These are phyloP conservation scores for Suillus fuscotomentosus DNA, from an alignment of 768 basidiomycete species.

Conservation along the genomic window DNA sequence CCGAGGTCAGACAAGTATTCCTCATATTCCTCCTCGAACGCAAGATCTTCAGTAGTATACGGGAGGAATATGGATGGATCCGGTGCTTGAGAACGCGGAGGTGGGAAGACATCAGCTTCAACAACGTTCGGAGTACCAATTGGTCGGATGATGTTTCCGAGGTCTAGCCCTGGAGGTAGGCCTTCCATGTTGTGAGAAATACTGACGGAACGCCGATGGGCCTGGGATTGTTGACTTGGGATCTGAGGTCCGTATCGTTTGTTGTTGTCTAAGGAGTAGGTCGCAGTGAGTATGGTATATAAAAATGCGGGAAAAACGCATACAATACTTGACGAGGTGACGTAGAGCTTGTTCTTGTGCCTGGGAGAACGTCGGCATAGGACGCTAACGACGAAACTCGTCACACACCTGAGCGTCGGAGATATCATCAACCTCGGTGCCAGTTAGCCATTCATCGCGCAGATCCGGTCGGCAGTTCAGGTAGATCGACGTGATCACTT, in stretches of 20 bases:
- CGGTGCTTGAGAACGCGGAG: slow-evolving; percentile 81
- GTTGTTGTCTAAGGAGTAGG: slow-evolving; percentile 67
- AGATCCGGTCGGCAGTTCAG: slow-evolving; percentile 96
- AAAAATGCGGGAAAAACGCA: slow-evolving; percentile 28
- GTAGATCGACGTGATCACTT: slow-evolving; percentile 98
- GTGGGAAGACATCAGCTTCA: slow-evolving; percentile 94
- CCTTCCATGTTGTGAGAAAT: slow-evolving; percentile 82
- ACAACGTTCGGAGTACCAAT: slow-evolving; percentile 73
- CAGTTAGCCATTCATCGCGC: slow-evolving; percentile 96
- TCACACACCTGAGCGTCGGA: slow-evolving; percentile 80
- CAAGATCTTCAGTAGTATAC: slow-evolving; percentile 90
- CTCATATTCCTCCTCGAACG: slow-evolving; percentile 96
- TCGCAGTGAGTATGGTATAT: slow-evolving; percentile 10
- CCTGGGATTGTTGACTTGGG: slow-evolving; percentile 47
- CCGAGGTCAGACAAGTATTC: slow-evolving; percentile 91
- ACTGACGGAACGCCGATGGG: slow-evolving; percentile 80
- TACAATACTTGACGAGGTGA: slow-evolving; percentile 93
- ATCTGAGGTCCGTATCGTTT: slow-evolving; percentile 77
- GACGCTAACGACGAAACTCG: background rate
- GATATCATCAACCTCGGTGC: slow-evolving; percentile 87
- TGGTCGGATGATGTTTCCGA: slow-evolving; percentile 72
- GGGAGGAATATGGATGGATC: slow-evolving; percentile 84
- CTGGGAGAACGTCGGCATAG: slow-evolving; percentile 37
- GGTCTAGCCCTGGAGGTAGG: slow-evolving; percentile 68
- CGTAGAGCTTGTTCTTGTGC: slow-evolving; percentile 94